Evolutionary conservation across 805 yeast species (phyloP).

Genomic region (Pichia exigua): DNA sequence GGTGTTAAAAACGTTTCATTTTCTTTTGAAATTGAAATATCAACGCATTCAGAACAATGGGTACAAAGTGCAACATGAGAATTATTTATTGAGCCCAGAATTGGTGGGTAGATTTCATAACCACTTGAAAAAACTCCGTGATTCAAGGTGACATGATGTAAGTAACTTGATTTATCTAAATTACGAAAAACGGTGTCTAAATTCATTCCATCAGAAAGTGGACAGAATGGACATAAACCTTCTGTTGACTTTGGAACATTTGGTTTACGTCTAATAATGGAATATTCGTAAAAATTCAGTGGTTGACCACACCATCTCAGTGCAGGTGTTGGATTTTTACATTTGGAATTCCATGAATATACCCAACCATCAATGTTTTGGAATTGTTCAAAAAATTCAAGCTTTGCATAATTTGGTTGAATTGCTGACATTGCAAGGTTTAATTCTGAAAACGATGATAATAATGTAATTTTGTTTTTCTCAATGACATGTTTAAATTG

Average conservation of each 20-base stretch:
- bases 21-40: background rate
- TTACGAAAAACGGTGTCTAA: background rate
- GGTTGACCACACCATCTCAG: conserved; percentile 6
- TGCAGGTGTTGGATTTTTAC: conserved; percentile 1
- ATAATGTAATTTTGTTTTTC: background rate
- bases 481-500: background rate
- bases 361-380: conserved; percentile 9
- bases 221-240: background rate
- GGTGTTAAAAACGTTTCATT: background rate
- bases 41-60: background rate
- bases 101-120: background rate
- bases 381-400: background rate
- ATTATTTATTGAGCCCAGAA: background rate
- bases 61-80: background rate
- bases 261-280: background rate
- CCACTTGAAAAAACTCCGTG: background rate
- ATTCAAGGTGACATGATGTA: background rate
- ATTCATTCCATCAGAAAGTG: background rate
- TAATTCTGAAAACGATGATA: background rate
- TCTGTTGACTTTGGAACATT: background rate
- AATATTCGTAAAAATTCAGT: conserved; percentile 10
- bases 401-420: conserved; percentile 3
- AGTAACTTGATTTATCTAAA: background rate
- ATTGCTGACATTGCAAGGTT: background rate
- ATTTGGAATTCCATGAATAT: conserved; percentile 3